Evolutionary conservation across 192 early-diverging fungal species (phyloP).

Genomic region (Cetraspora pellucida): DNA sequence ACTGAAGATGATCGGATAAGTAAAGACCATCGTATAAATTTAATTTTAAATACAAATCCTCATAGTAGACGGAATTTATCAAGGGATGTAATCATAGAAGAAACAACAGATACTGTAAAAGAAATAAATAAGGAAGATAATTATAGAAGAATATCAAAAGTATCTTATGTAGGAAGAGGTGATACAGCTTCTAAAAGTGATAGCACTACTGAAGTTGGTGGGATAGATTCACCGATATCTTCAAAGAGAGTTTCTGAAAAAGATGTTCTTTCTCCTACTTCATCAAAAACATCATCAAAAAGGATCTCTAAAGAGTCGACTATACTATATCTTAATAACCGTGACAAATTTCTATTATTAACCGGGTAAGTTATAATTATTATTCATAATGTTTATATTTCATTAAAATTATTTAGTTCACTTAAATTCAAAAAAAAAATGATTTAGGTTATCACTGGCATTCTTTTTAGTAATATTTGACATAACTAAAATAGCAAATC

Average conservation of each 20-base stretch:
- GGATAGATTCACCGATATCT: not conserved
- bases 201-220: conserved; percentile 1
- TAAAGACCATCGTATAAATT: not conserved
- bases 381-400: not conserved
- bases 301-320: not conserved
- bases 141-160: conserved; percentile 7
- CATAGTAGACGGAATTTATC: not conserved
- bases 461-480: conserved; percentile 63
- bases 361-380: conserved; percentile 7
- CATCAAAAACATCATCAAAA: not conserved
- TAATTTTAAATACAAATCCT: not conserved
- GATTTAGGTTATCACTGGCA: conserved; percentile 36
- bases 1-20: not conserved
- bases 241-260: not conserved
- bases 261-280: not conserved
- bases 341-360: conserved; percentile 5
- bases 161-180: conserved; percentile 3
- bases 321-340: not conserved
- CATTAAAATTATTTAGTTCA: no score
- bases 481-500: conserved; percentile 62
- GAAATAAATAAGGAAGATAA: not conserved
- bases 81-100: not conserved
- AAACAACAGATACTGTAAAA: not conserved
- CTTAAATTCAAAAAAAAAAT: no score
- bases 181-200: conserved; percentile 16